Percentiles rank a stretch among this genome's conserved stretches.
Evolutionary conservation across 371 early-diverging fungal species (phyloP).

Genomic region (Spiromyces aspiralis): DNA sequence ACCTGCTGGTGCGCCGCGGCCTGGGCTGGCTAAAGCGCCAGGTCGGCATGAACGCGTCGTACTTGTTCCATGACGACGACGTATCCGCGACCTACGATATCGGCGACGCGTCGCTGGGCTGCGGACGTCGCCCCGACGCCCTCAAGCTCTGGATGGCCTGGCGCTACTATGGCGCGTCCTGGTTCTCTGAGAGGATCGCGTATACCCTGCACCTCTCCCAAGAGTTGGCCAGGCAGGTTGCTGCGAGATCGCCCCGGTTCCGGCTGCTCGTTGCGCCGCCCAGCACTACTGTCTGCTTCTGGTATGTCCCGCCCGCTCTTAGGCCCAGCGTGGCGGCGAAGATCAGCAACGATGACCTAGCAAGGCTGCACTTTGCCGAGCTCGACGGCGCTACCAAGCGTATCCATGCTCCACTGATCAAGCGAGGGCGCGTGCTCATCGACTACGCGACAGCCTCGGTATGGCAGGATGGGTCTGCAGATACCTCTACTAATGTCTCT

Average conservation of each 20-base stretch:
- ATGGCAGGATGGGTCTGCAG: background rate
- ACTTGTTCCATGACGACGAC: slow-evolving; percentile 54
- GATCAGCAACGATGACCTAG: background rate
- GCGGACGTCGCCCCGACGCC: slow-evolving; percentile 72
- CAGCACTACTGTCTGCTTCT: slow-evolving; percentile 46
- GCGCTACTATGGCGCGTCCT: slow-evolving; percentile 51
- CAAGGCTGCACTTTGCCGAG: background rate
- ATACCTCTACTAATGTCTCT: too few relatives aligned
- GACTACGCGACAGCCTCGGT: slow-evolving; percentile 45
- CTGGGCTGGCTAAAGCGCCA: slow-evolving; percentile 31
- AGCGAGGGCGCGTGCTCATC: slow-evolving; percentile 39
- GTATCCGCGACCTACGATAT: slow-evolving; percentile 34
- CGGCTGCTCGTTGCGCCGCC: slow-evolving; percentile 25
- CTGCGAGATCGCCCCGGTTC: slow-evolving; percentile 4
- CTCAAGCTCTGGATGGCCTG: slow-evolving; percentile 69
- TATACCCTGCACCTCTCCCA: slow-evolving; percentile 30
- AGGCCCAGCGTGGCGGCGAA: background rate
- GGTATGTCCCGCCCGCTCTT: slow-evolving; percentile 34
- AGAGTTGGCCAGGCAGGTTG: slow-evolving; percentile 25
- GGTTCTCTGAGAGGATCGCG: slow-evolving; percentile 33
- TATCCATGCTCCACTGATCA: slow-evolving; percentile 34
- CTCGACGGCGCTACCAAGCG: slow-evolving; percentile 30
- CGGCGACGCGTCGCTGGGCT: slow-evolving; percentile 69
- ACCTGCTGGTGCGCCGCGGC: slow-evolving; percentile 40
- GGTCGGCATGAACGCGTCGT: slow-evolving; percentile 50